Conservation (phyloP, 768 basidiomycete species). For the Lepiota subincarnata region DNA sequence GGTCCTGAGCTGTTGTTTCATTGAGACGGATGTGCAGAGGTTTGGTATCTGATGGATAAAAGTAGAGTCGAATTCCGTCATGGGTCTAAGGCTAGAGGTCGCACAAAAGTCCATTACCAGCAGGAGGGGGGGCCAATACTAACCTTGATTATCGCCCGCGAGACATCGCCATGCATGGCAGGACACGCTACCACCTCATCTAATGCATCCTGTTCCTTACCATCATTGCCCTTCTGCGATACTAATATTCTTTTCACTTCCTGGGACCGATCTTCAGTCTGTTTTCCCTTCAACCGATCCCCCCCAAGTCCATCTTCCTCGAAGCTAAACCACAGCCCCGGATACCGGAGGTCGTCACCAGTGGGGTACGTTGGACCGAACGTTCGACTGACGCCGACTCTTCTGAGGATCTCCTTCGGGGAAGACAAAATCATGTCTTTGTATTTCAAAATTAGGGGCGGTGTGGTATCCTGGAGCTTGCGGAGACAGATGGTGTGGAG, state of each 20-base stretch:
- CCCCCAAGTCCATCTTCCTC: slow-evolving; percentile 55
- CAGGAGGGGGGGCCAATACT: slow-evolving; percentile 6
- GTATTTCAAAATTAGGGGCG: slow-evolving; percentile 66
- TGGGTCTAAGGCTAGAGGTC: slow-evolving; percentile 49
- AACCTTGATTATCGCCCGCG: slow-evolving; percentile 66
- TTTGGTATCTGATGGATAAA: slow-evolving; percentile 48
- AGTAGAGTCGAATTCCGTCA: slow-evolving; percentile 66
- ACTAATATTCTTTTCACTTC: slow-evolving; percentile 77
- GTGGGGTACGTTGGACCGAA: slow-evolving; percentile 83
- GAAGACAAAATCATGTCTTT: slow-evolving; percentile 62
- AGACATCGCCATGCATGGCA: slow-evolving; percentile 69
- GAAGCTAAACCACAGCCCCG: slow-evolving; percentile 81
- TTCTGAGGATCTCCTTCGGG: slow-evolving; percentile 52
- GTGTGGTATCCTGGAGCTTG: slow-evolving; percentile 61
- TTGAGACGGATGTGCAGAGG: slow-evolving; percentile 63
- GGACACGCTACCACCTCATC: slow-evolving; percentile 67
- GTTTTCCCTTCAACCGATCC: slow-evolving; percentile 37
- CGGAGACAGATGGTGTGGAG: slow-evolving; percentile 75
- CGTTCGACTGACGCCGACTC: slow-evolving; percentile 61
- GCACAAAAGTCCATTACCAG: background rate
- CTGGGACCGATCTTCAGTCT: slow-evolving; percentile 60
- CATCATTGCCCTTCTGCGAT: slow-evolving; percentile 60
- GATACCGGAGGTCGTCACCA: slow-evolving; percentile 68
- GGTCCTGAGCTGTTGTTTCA: slow-evolving; percentile 78
- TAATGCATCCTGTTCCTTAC: slow-evolving; percentile 58